These are phyloP conservation scores for Ascochyta lentis DNA, from an alignment of 2,329 filamentous ascomycete species.

Conservation along the genomic window DNA sequence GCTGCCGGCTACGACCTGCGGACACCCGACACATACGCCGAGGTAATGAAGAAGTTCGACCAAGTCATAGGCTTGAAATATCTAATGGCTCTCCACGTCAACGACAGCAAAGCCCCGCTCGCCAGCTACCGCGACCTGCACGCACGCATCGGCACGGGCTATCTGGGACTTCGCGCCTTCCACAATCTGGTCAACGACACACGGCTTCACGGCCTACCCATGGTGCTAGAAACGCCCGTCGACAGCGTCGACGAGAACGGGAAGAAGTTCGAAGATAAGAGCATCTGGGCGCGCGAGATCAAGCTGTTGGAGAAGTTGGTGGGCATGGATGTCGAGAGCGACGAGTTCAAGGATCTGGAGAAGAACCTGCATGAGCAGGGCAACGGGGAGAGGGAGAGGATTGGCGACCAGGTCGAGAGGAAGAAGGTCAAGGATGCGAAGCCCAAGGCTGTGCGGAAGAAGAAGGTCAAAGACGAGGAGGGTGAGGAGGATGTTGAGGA, in stretches of 20 bases:
- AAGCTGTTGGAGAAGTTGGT: conserved; percentile 90
- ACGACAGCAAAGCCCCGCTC: conserved; percentile 93
- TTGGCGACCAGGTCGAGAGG: conserved; percentile 78
- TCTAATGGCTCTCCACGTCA: conserved; percentile 86
- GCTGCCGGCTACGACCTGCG: conserved; percentile 92
- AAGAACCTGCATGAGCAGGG: conserved; percentile 71
- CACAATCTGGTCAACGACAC: conserved; percentile 87
- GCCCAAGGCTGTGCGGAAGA: conserved; percentile 48
- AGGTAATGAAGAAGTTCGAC: conserved; percentile 79
- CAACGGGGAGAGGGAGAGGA: conserved; percentile 72
- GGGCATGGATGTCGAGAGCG: conserved; percentile 78
- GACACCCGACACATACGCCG: conserved; percentile 72
- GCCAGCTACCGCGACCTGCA: conserved; percentile 85
- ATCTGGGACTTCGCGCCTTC: conserved; percentile 87
- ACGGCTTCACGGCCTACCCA: conserved; percentile 77
- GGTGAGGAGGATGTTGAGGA: conserved; percentile 17
- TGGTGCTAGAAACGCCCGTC: conserved; percentile 96
- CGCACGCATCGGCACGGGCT: conserved; percentile 95
- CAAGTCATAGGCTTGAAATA: conserved; percentile 77
- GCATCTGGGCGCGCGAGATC: conserved; percentile 91
- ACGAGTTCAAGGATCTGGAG: conserved; percentile 74
- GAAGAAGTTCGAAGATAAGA: conserved; percentile 73
- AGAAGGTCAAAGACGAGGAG: conserved; percentile 37
- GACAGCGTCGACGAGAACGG: conserved; percentile 71
- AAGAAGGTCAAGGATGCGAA: conserved; percentile 53